A percentile compares a stretch with the other conserved stretches of the same genome.
phyloP scores from a whole-genome alignment of 768 basidiomycete genomes.

The Suillus lakei region DNA sequence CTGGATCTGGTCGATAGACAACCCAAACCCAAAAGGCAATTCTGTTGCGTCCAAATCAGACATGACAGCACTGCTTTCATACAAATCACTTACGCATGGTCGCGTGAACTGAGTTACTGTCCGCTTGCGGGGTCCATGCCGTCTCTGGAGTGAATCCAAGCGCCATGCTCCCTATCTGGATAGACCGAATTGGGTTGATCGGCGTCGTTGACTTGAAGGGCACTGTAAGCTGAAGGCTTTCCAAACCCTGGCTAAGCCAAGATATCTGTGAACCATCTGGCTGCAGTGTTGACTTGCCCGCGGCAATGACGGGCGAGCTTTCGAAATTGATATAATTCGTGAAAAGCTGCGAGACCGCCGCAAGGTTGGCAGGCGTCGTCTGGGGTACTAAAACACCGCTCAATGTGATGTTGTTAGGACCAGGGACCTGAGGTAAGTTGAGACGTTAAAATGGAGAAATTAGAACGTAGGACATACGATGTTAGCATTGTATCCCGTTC shows the following conservation, averaged over 20 bases:
- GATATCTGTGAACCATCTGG: conserved; percentile 58
- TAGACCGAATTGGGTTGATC: conserved; percentile 68
- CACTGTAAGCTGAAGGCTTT: conserved; percentile 60
- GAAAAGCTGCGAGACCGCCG: conserved; percentile 63
- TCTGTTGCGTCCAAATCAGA: conserved; percentile 39
- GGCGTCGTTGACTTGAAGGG: conserved; percentile 57
- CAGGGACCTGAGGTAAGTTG: conserved; percentile 45
- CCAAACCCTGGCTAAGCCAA: conserved; percentile 69
- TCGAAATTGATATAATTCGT: conserved; percentile 74
- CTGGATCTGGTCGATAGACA: conserved; percentile 62
- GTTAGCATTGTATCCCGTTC: conserved; percentile 52
- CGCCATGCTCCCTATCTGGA: conserved; percentile 62
- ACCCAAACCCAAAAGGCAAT: conserved; percentile 72
- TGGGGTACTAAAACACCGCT: conserved; percentile 61
- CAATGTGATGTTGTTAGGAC: conserved; percentile 62
- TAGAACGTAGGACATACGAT: conserved; percentile 46
- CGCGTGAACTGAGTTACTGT: conserved; percentile 65
- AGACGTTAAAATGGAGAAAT: conserved; percentile 5
- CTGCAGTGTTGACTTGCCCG: conserved; percentile 62
- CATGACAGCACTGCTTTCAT: neutral
- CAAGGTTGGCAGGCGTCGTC: conserved; percentile 47
- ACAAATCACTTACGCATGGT: conserved; percentile 47
- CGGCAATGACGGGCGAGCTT: conserved; percentile 59
- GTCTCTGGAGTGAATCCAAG: conserved; percentile 56
- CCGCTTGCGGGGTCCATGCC: conserved; percentile 62